Percentiles rank a stretch among this genome's conserved stretches.
Conservation (phyloP, 345 rosid genomes). For the Acer yangbiense region DNA sequence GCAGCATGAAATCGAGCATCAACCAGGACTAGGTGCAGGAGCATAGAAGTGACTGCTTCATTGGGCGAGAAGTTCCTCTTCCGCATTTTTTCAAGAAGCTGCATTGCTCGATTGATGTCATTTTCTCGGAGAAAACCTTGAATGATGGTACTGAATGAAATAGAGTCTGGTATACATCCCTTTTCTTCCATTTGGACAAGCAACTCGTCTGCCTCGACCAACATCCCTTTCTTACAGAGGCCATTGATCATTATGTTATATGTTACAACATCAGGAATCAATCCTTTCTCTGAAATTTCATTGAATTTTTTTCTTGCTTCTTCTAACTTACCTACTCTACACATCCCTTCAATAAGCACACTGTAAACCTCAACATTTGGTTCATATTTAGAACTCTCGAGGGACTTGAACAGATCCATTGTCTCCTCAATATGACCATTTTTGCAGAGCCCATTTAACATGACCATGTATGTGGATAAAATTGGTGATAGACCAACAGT, state of each 20-base stretch:
- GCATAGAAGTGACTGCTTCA: conserved; percentile 14
- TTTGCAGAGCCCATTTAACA: conserved; percentile 34
- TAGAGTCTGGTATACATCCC: conserved; percentile 21
- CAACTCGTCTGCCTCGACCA: conserved; percentile 16
- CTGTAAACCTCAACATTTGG: conserved; percentile 29
- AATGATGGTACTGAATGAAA: conserved; percentile 20
- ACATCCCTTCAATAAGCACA: conserved; percentile 40
- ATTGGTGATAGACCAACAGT: neutral
- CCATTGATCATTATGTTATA: conserved; percentile 27
- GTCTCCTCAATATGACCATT: conserved; percentile 27
- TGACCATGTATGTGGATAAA: conserved; percentile 10
- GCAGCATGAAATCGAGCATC: conserved; percentile 8
- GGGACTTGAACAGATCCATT: conserved; percentile 12
- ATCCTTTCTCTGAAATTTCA: neutral
- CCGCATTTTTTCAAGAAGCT: conserved; percentile 19
- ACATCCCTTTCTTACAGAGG: conserved; percentile 16
- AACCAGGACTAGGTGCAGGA: conserved; percentile 2
- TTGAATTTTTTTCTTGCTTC: conserved; percentile 10
- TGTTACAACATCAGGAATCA: conserved; percentile 22
- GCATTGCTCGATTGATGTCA: neutral
- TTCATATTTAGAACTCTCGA: conserved; percentile 18
- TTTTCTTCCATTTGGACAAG: conserved; percentile 27
- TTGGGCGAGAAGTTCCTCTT: conserved; percentile 15
- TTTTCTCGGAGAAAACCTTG: conserved; percentile 15
- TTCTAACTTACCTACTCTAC: conserved; percentile 28